phyloP scores from a whole-genome alignment of 148 eudicot genomes.

The Tetragonia tetragonoides region DNA sequence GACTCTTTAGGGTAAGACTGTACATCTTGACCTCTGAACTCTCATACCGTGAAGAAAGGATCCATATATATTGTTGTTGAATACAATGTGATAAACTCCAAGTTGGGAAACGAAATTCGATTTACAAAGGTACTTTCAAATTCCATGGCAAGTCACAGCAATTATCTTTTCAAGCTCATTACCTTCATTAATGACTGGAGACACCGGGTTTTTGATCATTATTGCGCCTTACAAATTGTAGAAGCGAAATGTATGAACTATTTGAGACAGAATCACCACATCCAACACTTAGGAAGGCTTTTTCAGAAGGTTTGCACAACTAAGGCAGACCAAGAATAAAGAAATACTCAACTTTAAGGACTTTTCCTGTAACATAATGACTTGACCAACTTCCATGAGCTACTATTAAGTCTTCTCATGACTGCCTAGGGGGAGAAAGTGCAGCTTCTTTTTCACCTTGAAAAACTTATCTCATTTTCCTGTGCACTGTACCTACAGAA shows the following conservation, averaged over 20 bases:
- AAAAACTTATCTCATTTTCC: background rate
- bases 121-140: background rate
- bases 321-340: background rate
- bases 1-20: background rate
- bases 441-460: background rate
- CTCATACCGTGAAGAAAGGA: too few relatives aligned
- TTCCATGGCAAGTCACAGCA: background rate
- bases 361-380: background rate
- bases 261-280: background rate
- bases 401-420: background rate
- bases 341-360: background rate
- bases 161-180: background rate
- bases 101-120: background rate
- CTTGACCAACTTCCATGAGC: background rate
- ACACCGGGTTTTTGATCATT: background rate
- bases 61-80: background rate
- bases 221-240: background rate
- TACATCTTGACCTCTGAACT: background rate
- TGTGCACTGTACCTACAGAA: background rate
- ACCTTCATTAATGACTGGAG: background rate
- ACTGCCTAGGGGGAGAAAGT: background rate
- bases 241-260: background rate
- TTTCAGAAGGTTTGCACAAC: background rate
- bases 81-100: background rate
- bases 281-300: background rate